Percentiles rank a stretch among this genome's conserved stretches.
Conservation (phyloP, 306 rosid genomes). For the Begonia fuchsioides region DNA sequence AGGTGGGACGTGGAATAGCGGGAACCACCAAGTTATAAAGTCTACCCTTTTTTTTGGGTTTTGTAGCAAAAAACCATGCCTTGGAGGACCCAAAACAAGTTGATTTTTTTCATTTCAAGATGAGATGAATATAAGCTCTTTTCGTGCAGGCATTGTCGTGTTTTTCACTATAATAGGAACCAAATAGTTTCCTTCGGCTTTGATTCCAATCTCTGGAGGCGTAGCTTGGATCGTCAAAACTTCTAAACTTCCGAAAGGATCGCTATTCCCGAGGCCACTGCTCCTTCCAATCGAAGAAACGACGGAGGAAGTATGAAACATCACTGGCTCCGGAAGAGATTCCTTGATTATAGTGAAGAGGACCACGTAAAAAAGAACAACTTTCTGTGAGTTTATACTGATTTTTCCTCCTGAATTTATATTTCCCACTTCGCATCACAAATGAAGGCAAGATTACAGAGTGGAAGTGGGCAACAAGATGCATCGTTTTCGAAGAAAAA, state of each 20-base stretch:
- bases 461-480: too few species aligned
- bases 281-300: constrained; percentile 38
- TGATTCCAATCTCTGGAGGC: constrained; percentile 73
- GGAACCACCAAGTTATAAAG: constrained; percentile 18
- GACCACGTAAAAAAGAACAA: too few species aligned
- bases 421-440: too few species aligned
- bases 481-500: too few species aligned
- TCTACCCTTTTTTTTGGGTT: constrained; percentile 21
- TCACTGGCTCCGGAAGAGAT: too few species aligned
- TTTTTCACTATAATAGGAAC: constrained; percentile 54
- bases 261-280: constrained; percentile 61
- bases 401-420: too few species aligned
- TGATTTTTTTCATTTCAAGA: too few species aligned
- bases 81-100: too few species aligned
- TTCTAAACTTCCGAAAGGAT: constrained; percentile 72
- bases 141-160: constrained; percentile 68
- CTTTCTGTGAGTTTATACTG: too few species aligned
- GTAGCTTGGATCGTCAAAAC: constrained; percentile 64
- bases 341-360: too few species aligned
- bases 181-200: constrained; percentile 46
- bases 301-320: too few species aligned
- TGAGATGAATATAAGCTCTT: constrained; percentile 55
- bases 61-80: constrained; percentile 3
- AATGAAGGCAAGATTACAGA: too few species aligned
- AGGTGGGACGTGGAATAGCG: constrained; percentile 51